phyloP scores from a whole-genome alignment of 1,139 yeast species.

The Debaryomyces sp. region DNA sequence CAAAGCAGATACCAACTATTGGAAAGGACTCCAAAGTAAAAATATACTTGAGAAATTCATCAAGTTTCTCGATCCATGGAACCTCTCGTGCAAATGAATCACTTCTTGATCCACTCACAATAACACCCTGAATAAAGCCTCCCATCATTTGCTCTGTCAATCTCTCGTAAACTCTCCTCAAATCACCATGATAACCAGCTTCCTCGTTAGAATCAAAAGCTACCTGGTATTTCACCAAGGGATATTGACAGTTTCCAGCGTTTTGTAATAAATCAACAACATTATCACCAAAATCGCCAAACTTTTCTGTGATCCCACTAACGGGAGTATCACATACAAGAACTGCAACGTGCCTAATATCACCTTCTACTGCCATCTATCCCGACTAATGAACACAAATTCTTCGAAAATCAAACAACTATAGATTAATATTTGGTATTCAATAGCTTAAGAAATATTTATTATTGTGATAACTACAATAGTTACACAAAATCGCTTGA shows the following conservation, averaged over 20 bases:
- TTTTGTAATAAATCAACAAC: slow-evolving; percentile 31
- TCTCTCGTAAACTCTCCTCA: slow-evolving; percentile 18
- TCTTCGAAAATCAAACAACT: not conserved
- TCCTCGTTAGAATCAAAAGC: slow-evolving; percentile 43
- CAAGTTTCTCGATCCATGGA: slow-evolving; percentile 56
- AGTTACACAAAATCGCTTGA: slow-evolving; percentile 6
- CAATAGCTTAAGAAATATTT: not conserved
- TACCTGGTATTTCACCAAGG: slow-evolving; percentile 46
- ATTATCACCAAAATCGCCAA: slow-evolving; percentile 59
- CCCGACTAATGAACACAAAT: not conserved
- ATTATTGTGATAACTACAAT: not conserved
- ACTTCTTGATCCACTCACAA: slow-evolving; percentile 67
- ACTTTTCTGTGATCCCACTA: slow-evolving; percentile 27
- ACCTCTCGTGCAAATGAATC: slow-evolving; percentile 56
- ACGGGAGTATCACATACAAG: slow-evolving; percentile 51
- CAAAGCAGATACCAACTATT: slow-evolving; percentile 75
- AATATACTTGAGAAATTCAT: slow-evolving; percentile 40
- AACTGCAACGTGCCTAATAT: slow-evolving; percentile 40
- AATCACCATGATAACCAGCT: slow-evolving; percentile 13
- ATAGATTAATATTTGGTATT: not conserved
- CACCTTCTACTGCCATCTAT: slow-evolving; percentile 6
- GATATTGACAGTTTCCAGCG: slow-evolving; percentile 15
- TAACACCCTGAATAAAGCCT: slow-evolving; percentile 45
- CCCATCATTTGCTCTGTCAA: slow-evolving; percentile 27
- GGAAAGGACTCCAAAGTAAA: slow-evolving; percentile 39